Percentiles rank a stretch among this genome's conserved stretches.
phyloP scores from a whole-genome alignment of 768 basidiomycete genomes.

The Cystobasidium tubakii region DNA sequence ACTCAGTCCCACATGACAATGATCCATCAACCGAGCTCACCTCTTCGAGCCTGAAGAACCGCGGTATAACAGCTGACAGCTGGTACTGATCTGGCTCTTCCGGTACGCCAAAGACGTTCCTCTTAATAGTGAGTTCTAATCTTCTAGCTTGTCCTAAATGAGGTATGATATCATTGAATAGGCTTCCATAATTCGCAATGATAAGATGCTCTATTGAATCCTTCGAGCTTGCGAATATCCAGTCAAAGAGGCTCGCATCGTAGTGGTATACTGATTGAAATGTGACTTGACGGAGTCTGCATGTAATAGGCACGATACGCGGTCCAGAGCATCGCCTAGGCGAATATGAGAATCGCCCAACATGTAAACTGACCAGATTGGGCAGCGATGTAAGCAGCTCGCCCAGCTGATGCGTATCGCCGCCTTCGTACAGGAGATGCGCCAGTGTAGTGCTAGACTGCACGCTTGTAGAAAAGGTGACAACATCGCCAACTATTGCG shows the following conservation, averaged over 20 bases:
- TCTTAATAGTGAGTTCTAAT: constrained; percentile 5
- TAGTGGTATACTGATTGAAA: constrained; percentile 20
- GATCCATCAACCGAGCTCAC: background rate
- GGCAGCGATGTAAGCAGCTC: background rate
- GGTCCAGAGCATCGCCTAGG: background rate
- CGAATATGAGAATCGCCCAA: background rate
- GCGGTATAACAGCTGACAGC: background rate
- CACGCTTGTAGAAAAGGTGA: background rate
- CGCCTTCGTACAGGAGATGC: constrained; percentile 18
- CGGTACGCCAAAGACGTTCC: background rate
- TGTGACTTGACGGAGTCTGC: background rate
- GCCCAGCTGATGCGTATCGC: background rate
- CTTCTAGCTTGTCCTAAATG: background rate
- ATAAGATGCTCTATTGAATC: constrained; percentile 3
- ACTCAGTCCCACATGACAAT: too few species aligned
- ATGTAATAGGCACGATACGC: background rate
- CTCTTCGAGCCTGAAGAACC: background rate
- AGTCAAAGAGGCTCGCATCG: background rate
- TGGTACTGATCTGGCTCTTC: constrained; percentile 8
- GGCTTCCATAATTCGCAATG: constrained; percentile 11
- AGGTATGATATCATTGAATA: background rate
- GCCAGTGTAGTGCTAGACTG: background rate
- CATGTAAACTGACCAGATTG: background rate
- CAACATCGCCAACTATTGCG: background rate
- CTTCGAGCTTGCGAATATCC: background rate